phyloP scores from a whole-genome alignment of 108 stramenopile genomes.

The Cyclotella sp. region DNA sequence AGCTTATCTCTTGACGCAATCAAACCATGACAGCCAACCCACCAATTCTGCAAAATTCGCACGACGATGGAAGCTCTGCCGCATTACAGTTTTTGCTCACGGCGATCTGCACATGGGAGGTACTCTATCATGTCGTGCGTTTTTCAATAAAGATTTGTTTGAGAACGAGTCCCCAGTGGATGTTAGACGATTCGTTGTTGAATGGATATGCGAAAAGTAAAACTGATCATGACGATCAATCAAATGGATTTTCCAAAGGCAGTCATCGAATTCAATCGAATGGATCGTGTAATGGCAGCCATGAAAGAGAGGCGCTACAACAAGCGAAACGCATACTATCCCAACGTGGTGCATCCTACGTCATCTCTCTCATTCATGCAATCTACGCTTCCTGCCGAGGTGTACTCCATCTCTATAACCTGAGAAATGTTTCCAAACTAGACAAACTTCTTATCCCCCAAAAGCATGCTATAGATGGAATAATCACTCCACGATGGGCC shows the following conservation, averaged over 20 bases:
- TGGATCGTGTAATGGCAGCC: neutral
- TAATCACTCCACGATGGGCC: conserved; percentile 9
- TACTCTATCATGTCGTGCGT: conserved; percentile 22
- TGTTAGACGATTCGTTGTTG: conserved; percentile 12
- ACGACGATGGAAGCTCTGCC: conserved; percentile 31
- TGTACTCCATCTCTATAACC: conserved; percentile 27
- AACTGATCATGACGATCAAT: neutral
- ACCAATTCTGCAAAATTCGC: conserved; percentile 27
- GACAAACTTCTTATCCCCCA: conserved; percentile 40
- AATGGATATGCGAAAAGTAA: neutral
- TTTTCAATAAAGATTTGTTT: neutral
- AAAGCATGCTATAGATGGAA: neutral
- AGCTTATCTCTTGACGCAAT: too few species aligned
- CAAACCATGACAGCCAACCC: neutral
- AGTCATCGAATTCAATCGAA: neutral
- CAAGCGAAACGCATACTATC: conserved; percentile 24
- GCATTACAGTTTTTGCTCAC: conserved; percentile 24
- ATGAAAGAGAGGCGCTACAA: neutral
- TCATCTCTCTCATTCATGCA: conserved; percentile 43
- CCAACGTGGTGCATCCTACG: conserved; percentile 48
- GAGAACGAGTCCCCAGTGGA: neutral
- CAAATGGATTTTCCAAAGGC: neutral
- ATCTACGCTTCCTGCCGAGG: conserved; percentile 45
- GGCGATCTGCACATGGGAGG: conserved; percentile 31
- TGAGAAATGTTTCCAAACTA: conserved; percentile 22